A percentile compares a stretch with the other conserved stretches of the same genome.
Evolutionary conservation across 768 basidiomycete genomes (phyloP).

Genomic region (Exidia glandulosa): DNA sequence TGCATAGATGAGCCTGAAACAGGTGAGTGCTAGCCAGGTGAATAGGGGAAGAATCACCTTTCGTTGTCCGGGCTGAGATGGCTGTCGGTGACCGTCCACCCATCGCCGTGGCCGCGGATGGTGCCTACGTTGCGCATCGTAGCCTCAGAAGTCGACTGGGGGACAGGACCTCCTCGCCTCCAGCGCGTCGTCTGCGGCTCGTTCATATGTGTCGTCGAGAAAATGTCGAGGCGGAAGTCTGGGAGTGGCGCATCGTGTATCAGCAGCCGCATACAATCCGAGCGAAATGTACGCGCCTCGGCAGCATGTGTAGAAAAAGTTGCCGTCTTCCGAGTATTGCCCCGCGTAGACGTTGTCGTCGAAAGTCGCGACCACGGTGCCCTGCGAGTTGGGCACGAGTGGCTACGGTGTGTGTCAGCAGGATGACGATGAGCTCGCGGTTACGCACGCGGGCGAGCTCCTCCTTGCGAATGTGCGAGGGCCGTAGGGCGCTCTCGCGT

Average conservation of each 20-base stretch:
- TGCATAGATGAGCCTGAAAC: constrained; percentile 76
- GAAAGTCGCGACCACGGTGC: constrained; percentile 68
- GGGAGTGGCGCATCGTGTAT: constrained; percentile 5
- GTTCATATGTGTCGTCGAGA: constrained; percentile 40
- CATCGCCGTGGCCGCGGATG: constrained; percentile 63
- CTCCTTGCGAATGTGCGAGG: constrained; percentile 31
- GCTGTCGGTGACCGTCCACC: constrained; percentile 91
- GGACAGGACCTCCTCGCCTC: constrained; percentile 1
- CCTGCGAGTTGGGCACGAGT: constrained; percentile 67
- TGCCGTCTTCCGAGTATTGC: constrained; percentile 76
- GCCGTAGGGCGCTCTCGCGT: constrained; percentile 17
- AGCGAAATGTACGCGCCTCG: constrained; percentile 42
- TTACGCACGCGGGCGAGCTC: constrained; percentile 42
- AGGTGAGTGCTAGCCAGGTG: constrained; percentile 1
- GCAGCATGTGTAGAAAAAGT: constrained; percentile 88
- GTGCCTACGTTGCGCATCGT: constrained; percentile 45
- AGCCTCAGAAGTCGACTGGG: constrained; percentile 16
- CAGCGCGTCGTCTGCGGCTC: constrained; percentile 10
- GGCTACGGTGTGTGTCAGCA: constrained; percentile 29
- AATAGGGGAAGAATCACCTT: constrained; percentile 33
- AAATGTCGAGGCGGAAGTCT: constrained; percentile 88
- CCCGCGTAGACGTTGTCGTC: constrained; percentile 71
- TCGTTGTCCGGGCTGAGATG: constrained; percentile 85
- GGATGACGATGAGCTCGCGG: background rate
- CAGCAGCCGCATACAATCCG: background rate